Conservation (phyloP, 2,329 filamentous ascomycete genomes). For the Alternaria sp. region DNA sequence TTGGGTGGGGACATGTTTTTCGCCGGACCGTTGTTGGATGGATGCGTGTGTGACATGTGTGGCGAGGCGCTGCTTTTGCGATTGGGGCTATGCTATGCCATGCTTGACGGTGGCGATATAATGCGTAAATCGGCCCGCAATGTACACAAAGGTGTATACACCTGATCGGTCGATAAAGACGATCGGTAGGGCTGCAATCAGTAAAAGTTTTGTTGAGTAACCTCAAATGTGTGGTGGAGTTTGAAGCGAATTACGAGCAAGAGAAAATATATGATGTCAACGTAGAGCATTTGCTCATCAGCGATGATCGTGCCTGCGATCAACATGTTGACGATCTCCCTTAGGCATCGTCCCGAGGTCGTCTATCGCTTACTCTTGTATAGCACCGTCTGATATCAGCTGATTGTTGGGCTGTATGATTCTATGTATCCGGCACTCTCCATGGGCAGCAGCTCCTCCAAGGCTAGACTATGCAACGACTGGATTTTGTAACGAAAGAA, state of each 20-base stretch:
- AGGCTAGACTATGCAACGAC: neutral
- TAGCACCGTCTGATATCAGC: neutral
- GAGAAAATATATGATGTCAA: neutral
- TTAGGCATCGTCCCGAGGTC: neutral
- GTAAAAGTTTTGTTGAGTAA: neutral
- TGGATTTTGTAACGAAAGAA: neutral
- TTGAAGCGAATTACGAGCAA: neutral
- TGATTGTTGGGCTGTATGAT: neutral
- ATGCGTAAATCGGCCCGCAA: neutral
- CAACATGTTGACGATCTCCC: neutral
- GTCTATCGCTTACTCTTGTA: neutral
- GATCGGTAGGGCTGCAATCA: neutral
- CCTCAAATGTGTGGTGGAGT: neutral
- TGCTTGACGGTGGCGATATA: neutral
- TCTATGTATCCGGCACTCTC: neutral
- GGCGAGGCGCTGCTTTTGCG: slow-evolving; percentile 1
- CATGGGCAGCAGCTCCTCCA: neutral
- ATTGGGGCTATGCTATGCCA: neutral
- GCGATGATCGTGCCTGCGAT: neutral
- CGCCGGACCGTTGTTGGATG: neutral
- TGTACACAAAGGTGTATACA: neutral
- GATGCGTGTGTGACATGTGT: neutral
- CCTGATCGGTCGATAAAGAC: neutral
- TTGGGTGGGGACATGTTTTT: neutral
- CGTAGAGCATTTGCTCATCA: neutral